Conservation (phyloP, 495 filamentous ascomycete genomes). For the Aspergillus egyptiacus region DNA sequence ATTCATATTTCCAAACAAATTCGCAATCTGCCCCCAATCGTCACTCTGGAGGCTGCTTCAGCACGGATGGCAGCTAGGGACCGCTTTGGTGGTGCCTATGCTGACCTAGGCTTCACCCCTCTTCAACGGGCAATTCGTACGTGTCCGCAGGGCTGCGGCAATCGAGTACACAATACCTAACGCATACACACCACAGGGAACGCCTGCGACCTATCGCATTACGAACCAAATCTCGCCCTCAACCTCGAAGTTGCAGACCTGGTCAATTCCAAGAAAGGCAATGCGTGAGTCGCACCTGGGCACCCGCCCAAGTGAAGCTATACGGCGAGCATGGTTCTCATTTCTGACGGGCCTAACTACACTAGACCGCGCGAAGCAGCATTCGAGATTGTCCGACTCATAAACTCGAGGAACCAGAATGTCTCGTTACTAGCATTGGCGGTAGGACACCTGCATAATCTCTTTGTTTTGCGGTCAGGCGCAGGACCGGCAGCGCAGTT, state of each 20-base stretch:
- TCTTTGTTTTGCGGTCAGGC: not conserved
- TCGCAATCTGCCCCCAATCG: conserved; percentile 17
- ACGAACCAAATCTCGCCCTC: conserved; percentile 92
- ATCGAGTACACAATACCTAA: not conserved
- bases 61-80: conserved; percentile 93
- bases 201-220: conserved; percentile 93
- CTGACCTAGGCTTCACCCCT: conserved; percentile 70
- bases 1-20: conserved; percentile 9
- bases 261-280: conserved; percentile 97
- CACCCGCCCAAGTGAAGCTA: not conserved
- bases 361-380: conserved; percentile 85
- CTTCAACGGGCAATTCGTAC: conserved; percentile 89
- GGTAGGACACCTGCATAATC: conserved; percentile 37
- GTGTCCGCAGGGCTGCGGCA: not conserved
- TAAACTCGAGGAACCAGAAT: conserved; percentile 96
- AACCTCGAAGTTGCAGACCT: conserved; percentile 95
- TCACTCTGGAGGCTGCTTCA: conserved; percentile 83
- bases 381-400: conserved; percentile 84
- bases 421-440: conserved; percentile 81
- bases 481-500: conserved; percentile 4
- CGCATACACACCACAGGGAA: conserved; percentile 51
- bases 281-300: conserved; percentile 52
- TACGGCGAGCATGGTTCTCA: not conserved
- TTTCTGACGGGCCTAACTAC: conserved; percentile 11
- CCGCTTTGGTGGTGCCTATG: conserved; percentile 82